Evolutionary conservation across 2,329 filamentous ascomycete genomes (phyloP), one percentile per base, ranked within the genome.

Genomic region (Lecanicillium sp.): DNA sequence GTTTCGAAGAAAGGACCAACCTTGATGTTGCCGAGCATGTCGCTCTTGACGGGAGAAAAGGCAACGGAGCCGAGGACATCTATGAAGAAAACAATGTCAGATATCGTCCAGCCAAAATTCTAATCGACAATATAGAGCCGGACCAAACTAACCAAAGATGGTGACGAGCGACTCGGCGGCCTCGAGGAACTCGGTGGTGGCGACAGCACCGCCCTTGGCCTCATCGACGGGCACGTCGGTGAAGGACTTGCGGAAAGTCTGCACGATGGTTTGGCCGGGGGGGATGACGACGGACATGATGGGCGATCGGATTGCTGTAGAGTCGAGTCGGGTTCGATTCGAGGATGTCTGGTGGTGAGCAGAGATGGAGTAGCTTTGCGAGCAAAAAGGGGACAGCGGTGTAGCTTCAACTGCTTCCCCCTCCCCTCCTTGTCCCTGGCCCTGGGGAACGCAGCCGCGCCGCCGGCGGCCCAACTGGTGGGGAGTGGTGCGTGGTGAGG

Each of bases 11-110:
- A n/a, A n/a, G 15, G 33, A 50, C 59, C 47, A 61, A 92, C 87
- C 77, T 88, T 89, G 68, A 97, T 77, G 67, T 98, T 98, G 60
- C 86, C 86, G 35, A 78, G 62, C 70, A 98, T 85, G 64, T 98
- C 92, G 50, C 67, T 84, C 76, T 95, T 96, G 59, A 97, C 90
- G 18, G 87, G 84, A 39, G 73, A 79, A 67, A 98, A 97, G 48
- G 89, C 88, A 25, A 84, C 77, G 32, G 75, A 73, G 45, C 79
- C 79, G 37, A 84, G 69, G 41, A 73, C 64, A 59, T 83, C 79
- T 82, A 41, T n/a, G n/a, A n/a, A n/a, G n/a, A n/a, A n/a, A 4
- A 27, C 9, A 25, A 10, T 13, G 19, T 31, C 29, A 40, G 41
- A 22, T 8, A 29, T 17, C n/a, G 18, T 31, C 27, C 7, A 25